Evolutionary conservation across 2,329 filamentous ascomycete species (phyloP).

Genomic region (Scedosporium minutisporum): DNA sequence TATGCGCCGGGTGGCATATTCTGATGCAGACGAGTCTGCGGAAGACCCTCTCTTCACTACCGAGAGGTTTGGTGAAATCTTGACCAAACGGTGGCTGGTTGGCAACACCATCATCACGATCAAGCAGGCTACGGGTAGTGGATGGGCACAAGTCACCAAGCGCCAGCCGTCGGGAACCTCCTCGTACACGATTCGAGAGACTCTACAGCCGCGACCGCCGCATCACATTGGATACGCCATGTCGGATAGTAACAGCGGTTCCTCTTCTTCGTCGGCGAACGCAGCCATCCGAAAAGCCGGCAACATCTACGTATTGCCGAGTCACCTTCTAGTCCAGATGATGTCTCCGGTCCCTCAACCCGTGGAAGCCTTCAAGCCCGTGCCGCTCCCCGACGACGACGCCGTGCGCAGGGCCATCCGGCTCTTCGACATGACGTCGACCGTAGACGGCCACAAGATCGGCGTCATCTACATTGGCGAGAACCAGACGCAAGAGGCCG

Average conservation of each 20-base stretch:
- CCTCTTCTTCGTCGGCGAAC: conserved; percentile 14
- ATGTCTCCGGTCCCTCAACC: conserved; percentile 53
- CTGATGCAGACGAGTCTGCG: conserved; percentile 70
- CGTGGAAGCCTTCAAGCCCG: conserved; percentile 53
- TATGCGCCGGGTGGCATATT: conserved; percentile 81
- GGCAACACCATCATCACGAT: conserved; percentile 67
- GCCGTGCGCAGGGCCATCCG: conserved; percentile 64
- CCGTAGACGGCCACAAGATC: conserved; percentile 90
- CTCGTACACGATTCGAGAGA: conserved; percentile 48
- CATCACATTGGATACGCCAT: conserved; percentile 37
- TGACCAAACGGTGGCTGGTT: conserved; percentile 60
- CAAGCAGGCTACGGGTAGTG: conserved; percentile 57
- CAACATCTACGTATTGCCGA: conserved; percentile 54
- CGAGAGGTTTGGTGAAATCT: conserved; percentile 54
- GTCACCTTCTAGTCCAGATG: conserved; percentile 62
- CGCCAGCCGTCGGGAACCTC: conserved; percentile 61
- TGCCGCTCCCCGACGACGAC: conserved; percentile 64
- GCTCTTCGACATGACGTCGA: conserved; percentile 77
- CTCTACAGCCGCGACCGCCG: conserved; percentile 46
- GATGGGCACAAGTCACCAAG: conserved; percentile 62
- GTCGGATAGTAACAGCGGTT: conserved; percentile 13
- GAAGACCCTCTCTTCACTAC: conserved; percentile 57
- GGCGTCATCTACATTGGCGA: conserved; percentile 90
- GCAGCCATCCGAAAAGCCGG: conserved; percentile 32
- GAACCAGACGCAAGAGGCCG: conserved; percentile 69